These are phyloP conservation scores for Singerocomus inundabilis DNA, from an alignment of 1,284 basidiomycete species.

Conservation along the genomic window DNA sequence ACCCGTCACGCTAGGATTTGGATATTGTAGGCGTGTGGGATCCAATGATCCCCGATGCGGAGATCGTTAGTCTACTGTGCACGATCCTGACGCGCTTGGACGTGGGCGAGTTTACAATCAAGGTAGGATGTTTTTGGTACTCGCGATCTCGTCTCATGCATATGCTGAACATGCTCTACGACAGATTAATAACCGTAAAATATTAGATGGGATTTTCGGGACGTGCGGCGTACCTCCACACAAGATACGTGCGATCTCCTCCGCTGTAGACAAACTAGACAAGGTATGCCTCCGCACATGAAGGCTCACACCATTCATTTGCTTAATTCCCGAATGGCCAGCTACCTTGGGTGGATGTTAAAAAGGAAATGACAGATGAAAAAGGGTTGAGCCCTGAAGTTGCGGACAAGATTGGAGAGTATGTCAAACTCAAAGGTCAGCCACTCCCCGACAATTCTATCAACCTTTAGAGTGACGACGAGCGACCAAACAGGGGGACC, in stretches of 20 bases:
- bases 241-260: conserved; percentile 93
- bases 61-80: conserved; percentile 82
- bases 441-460: neutral
- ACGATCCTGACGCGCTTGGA: conserved; percentile 83
- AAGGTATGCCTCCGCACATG: conserved; percentile 58
- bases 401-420: conserved; percentile 95
- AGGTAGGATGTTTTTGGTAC: conserved; percentile 51
- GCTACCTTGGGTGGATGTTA: conserved; percentile 90
- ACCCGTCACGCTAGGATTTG: conserved; percentile 67
- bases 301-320: neutral
- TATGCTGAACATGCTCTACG: neutral
- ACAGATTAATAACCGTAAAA: conserved; percentile 94
- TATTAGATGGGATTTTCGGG: conserved; percentile 96
- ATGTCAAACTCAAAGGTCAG: conserved; percentile 91
- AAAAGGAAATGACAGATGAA: conserved; percentile 94
- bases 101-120: conserved; percentile 92
- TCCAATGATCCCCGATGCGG: conserved; percentile 96
- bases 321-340: conserved; percentile 26
- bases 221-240: conserved; percentile 93
- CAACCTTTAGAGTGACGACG: neutral
- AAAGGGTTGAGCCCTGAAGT: conserved; percentile 85
- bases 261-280: conserved; percentile 98
- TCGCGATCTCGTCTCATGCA: neutral
- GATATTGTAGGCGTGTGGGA: conserved; percentile 96
- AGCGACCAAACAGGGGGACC: conserved; percentile 57